Evolutionary conservation across 2,329 filamentous ascomycete genomes (phyloP).

Genomic region (Aspergillus caelatus): DNA sequence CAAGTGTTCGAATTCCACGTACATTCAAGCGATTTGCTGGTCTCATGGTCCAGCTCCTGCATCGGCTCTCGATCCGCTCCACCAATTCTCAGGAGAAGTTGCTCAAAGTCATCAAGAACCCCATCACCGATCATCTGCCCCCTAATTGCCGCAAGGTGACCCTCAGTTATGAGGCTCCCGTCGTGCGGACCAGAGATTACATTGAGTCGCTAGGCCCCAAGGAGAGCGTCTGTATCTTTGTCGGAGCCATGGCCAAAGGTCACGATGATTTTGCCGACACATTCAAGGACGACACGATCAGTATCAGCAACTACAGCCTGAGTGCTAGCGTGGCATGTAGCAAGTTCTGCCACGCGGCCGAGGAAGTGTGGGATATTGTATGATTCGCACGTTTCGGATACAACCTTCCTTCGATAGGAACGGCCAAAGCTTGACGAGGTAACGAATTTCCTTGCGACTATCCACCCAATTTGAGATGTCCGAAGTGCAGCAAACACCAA

Average conservation of each 20-base stretch:
- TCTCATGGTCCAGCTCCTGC: conserved; percentile 96
- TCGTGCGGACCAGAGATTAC: conserved; percentile 88
- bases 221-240: conserved; percentile 96
- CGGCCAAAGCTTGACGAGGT: conserved; percentile 27
- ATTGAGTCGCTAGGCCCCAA: conserved; percentile 75
- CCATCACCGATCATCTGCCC: conserved; percentile 93
- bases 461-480: conserved; percentile 16
- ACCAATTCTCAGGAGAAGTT: conserved; percentile 98
- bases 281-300: conserved; percentile 95
- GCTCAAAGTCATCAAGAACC: conserved; percentile 95
- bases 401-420: conserved; percentile 14
- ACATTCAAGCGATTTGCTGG: conserved; percentile 99
- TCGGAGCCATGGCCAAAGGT: conserved; percentile 98
- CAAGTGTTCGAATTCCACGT: conserved; percentile 94
- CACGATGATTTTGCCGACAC: conserved; percentile 92
- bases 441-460: conserved; percentile 31
- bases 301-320: conserved; percentile 96
- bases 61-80: conserved; percentile 92
- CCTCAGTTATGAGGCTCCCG: conserved; percentile 86
- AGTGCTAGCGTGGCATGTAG: conserved; percentile 98
- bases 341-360: conserved; percentile 98
- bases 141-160: conserved; percentile 98
- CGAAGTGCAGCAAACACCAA: not conserved
- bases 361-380: conserved; percentile 93
- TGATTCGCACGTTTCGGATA: conserved; percentile 50